Conservation (phyloP, 176 grass and related monocot species). For the Ampelocalamus luodianensis region DNA sequence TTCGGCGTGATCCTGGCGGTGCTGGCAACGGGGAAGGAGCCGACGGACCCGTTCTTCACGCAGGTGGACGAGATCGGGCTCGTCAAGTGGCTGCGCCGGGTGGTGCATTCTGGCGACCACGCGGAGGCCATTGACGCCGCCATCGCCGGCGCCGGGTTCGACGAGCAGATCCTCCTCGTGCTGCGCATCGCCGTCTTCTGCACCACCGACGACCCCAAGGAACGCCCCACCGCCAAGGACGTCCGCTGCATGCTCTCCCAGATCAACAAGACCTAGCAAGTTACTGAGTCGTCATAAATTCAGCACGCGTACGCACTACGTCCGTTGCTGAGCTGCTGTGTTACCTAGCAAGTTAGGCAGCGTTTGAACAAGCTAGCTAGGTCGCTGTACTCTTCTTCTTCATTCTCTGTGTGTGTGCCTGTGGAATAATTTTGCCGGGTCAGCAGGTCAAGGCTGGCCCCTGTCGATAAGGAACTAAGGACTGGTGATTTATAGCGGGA, state of each 20-base stretch:
- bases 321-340: background rate
- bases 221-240: constrained; percentile 69
- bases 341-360: background rate
- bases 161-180: constrained; percentile 75
- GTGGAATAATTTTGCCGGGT: background rate
- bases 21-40: constrained; percentile 79
- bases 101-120: constrained; percentile 32
- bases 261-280: constrained; percentile 39
- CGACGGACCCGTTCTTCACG: constrained; percentile 70
- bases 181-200: constrained; percentile 80
- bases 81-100: constrained; percentile 64
- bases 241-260: constrained; percentile 71
- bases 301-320: background rate
- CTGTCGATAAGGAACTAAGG: background rate
- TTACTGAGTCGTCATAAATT: background rate
- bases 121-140: constrained; percentile 53
- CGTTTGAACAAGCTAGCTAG: background rate
- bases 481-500: background rate
- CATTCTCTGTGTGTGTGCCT: too few species aligned
- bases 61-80: constrained; percentile 61
- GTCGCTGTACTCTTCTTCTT: background rate
- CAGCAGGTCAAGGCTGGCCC: background rate
- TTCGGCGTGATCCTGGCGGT: constrained; percentile 87
- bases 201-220: constrained; percentile 59
- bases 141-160: constrained; percentile 50